Evolutionary conservation across 257 asterid species (phyloP).

Genomic region (Echites panduratus): DNA sequence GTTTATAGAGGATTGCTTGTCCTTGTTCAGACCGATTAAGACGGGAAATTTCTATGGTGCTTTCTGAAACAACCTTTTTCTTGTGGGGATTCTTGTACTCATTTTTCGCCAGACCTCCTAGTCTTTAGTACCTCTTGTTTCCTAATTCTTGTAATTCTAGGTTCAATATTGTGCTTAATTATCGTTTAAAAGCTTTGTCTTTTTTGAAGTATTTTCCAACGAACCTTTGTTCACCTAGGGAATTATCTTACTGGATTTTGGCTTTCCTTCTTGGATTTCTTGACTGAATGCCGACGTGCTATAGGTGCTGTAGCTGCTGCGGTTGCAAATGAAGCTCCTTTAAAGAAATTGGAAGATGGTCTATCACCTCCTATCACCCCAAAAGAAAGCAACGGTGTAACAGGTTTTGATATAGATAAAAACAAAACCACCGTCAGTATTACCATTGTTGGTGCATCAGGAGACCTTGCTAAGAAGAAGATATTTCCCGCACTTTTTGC

Average conservation of each 20-base stretch:
- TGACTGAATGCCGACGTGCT: conserved; percentile 14
- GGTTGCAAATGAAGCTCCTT: conserved; percentile 30
- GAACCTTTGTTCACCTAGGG: neutral
- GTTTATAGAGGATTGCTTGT: neutral
- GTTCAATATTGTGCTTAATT: neutral
- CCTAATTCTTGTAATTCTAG: neutral
- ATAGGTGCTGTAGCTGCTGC: conserved; percentile 40
- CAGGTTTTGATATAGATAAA: conserved; percentile 20
- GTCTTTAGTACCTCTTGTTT: neutral
- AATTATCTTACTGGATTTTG: conserved; percentile 5
- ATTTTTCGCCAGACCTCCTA: neutral
- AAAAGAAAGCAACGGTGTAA: conserved; percentile 22
- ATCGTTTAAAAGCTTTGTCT: neutral
- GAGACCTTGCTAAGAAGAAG: conserved; percentile 98
- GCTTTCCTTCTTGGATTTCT: conserved; percentile 13
- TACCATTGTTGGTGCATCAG: conserved; percentile 96
- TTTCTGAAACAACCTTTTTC: neutral
- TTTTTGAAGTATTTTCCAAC: neutral
- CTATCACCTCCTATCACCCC: conserved; percentile 32
- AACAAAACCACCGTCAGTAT: conserved; percentile 67
- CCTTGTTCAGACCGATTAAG: neutral
- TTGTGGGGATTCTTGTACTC: neutral
- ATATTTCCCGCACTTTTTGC: conserved; percentile 98
- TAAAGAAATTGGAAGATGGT: conserved; percentile 39
- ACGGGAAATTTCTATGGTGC: neutral